phyloP scores from a whole-genome alignment of 2,329 filamentous ascomycete genomes.

The Diaporthe sp. region DNA sequence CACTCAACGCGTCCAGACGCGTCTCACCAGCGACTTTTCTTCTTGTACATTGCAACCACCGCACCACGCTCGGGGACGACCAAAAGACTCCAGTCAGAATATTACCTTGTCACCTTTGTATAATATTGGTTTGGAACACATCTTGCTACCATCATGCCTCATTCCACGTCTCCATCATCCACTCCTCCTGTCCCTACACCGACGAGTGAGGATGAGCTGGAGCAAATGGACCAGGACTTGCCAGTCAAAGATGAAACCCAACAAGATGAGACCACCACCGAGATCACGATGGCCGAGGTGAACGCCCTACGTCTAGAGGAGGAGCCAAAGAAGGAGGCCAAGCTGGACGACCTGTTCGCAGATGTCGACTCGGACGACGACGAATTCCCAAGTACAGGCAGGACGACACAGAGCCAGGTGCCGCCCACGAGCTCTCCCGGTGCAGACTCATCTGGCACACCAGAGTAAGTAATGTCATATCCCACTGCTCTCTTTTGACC shows the following conservation, averaged over 20 bases:
- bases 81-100: not conserved
- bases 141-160: slow-evolving; percentile 54
- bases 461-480: not conserved
- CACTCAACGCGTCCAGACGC: slow-evolving; percentile 32
- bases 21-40: slow-evolving; percentile 24
- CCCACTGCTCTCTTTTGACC: slow-evolving; percentile 20
- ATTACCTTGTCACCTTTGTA: not conserved
- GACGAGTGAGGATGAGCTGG: slow-evolving; percentile 35
- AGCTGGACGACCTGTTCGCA: slow-evolving; percentile 70
- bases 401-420: slow-evolving; percentile 46
- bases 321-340: slow-evolving; percentile 58
- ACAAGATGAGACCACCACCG: slow-evolving; percentile 46
- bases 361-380: slow-evolving; percentile 73
- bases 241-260: slow-evolving; percentile 50
- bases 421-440: slow-evolving; percentile 58
- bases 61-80: not conserved
- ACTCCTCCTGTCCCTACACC: slow-evolving; percentile 40
- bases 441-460: slow-evolving; percentile 54
- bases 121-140: not conserved
- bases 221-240: slow-evolving; percentile 45
- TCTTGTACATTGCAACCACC: not conserved
- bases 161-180: slow-evolving; percentile 54
- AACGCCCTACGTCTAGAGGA: slow-evolving; percentile 43
- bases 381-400: slow-evolving; percentile 67
- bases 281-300: slow-evolving; percentile 57